Percentiles rank a stretch among this genome's conserved stretches.
Conservation (phyloP, 768 basidiomycete species). For the Tulasnella sp. region DNA sequence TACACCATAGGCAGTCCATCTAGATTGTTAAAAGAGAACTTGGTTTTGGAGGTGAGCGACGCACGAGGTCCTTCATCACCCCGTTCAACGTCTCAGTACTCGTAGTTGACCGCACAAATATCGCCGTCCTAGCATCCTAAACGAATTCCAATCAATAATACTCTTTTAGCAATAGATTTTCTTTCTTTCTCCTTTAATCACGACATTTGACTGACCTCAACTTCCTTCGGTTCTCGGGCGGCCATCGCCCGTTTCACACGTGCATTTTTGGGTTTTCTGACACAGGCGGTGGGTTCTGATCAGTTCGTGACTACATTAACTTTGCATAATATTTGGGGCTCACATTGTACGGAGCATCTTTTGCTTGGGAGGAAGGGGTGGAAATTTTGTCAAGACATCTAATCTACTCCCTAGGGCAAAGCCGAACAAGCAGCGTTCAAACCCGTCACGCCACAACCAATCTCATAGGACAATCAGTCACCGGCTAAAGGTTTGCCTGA, state of each 20-base stretch:
- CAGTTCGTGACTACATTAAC: background rate
- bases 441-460: no score
- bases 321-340: background rate
- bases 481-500: no score
- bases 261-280: slow-evolving; percentile 89
- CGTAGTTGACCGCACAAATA: slow-evolving; percentile 85
- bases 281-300: no score
- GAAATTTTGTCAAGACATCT: no score
- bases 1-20: background rate
- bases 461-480: no score
- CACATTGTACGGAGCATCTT: no score
- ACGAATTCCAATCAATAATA: no score
- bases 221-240: slow-evolving; percentile 76
- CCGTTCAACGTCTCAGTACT: slow-evolving; percentile 67
- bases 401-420: no score
- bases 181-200: no score
- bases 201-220: slow-evolving; percentile 42
- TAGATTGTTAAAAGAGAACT: background rate
- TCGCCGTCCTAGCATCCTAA: slow-evolving; percentile 54
- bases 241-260: slow-evolving; percentile 83
- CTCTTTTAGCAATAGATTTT: no score
- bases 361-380: no score
- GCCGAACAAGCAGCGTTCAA: no score
- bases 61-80: slow-evolving; percentile 82
- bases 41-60: slow-evolving; percentile 24